phyloP scores from a whole-genome alignment of 2,329 filamentous ascomycete genomes.

The Cylindrodendrum hubeiense region DNA sequence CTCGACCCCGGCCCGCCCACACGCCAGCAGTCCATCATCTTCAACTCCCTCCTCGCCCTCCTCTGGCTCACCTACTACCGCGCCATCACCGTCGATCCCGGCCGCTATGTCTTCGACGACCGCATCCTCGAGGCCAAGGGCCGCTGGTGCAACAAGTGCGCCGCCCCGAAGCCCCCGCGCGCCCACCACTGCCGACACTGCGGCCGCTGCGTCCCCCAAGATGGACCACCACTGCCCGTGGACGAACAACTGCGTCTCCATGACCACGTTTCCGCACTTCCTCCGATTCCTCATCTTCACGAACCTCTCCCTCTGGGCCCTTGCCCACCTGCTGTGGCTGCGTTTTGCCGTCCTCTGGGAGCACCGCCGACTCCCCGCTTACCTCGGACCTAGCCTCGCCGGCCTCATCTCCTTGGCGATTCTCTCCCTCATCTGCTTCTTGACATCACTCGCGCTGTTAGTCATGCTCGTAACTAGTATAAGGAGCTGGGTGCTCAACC shows the following conservation, averaged over 20 bases:
- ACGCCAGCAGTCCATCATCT: slow-evolving; percentile 66
- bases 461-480: slow-evolving; percentile 75
- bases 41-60: slow-evolving; percentile 74
- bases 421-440: slow-evolving; percentile 67
- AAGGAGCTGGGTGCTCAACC: slow-evolving; percentile 74
- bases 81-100: slow-evolving; percentile 69
- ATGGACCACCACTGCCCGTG: slow-evolving; percentile 93
- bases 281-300: slow-evolving; percentile 81
- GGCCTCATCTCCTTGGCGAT: slow-evolving; percentile 73
- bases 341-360: slow-evolving; percentile 73
- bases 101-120: slow-evolving; percentile 62
- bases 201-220: slow-evolving; percentile 78
- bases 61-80: slow-evolving; percentile 79
- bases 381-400: slow-evolving; percentile 75
- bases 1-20: slow-evolving; percentile 73
- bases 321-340: slow-evolving; percentile 71
- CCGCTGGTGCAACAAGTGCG: slow-evolving; percentile 82
- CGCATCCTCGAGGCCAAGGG: slow-evolving; percentile 49
- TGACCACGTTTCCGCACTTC: slow-evolving; percentile 86
- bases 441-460: slow-evolving; percentile 71
- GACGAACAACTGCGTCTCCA: slow-evolving; percentile 86
- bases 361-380: slow-evolving; percentile 75
- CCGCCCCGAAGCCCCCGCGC: slow-evolving; percentile 78
- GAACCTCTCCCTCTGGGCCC: slow-evolving; percentile 72
- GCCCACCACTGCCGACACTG: slow-evolving; percentile 87